Percentiles rank a stretch among this genome's conserved stretches.
phyloP scores from a whole-genome alignment of 192 early-diverging fungal species.

The Backusella tarrabulga region DNA sequence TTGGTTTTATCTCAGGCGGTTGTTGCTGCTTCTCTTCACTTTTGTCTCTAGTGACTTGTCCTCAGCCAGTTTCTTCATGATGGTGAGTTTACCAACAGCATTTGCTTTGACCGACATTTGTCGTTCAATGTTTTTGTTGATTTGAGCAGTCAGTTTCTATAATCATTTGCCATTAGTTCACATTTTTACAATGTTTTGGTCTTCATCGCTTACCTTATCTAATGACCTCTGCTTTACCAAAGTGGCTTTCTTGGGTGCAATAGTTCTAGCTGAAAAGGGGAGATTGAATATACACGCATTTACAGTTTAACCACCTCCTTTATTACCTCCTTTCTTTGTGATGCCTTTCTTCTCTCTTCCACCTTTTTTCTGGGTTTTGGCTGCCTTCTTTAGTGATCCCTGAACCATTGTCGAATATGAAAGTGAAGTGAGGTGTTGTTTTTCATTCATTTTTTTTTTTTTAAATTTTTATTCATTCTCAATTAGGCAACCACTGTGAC shows the following conservation, averaged over 20 bases:
- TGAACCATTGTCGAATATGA: slow-evolving; percentile 14
- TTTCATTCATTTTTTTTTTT: not conserved
- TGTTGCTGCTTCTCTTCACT: slow-evolving; percentile 10
- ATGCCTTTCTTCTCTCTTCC: slow-evolving; percentile 20
- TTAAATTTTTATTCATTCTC: not conserved
- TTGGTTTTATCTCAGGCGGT: not conserved
- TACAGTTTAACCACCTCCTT: not conserved
- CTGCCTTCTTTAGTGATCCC: slow-evolving; percentile 13
- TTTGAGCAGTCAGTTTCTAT: slow-evolving; percentile 49
- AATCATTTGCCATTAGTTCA: not conserved
- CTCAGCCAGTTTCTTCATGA: slow-evolving; percentile 71
- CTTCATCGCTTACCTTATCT: slow-evolving; percentile 19
- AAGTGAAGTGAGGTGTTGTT: not conserved
- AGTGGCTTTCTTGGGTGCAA: slow-evolving; percentile 36
- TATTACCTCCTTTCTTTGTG: slow-evolving; percentile 26
- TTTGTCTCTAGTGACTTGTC: slow-evolving; percentile 28
- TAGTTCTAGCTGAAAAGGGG: slow-evolving; percentile 22
- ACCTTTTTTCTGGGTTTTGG: slow-evolving; percentile 4
- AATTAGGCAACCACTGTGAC: not conserved
- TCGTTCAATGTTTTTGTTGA: slow-evolving; percentile 55
- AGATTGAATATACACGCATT: not conserved
- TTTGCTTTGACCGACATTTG: slow-evolving; percentile 74
- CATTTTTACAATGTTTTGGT: too few relatives aligned
- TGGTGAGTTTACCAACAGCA: slow-evolving; percentile 74
- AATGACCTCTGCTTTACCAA: slow-evolving; percentile 28